These are phyloP conservation scores for Mycothermus thermophilus DNA, from an alignment of 495 filamentous ascomycete genomes.

Conservation along the genomic window DNA sequence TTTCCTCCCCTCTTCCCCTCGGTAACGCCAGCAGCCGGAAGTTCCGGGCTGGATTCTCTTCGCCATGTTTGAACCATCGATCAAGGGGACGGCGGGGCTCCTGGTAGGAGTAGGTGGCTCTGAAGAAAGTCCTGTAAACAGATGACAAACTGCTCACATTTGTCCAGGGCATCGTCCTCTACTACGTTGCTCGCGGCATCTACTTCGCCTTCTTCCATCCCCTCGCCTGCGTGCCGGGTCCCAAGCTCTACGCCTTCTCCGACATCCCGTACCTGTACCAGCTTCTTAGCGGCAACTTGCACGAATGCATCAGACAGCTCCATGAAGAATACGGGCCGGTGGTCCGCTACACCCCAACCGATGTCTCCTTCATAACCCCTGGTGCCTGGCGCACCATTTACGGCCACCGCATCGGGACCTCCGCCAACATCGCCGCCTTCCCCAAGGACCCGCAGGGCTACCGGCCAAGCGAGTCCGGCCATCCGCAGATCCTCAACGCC, in stretches of 20 bases:
- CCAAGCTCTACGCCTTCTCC: constrained; percentile 1
- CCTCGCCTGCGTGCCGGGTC: not conserved
- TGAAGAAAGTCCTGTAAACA: no score
- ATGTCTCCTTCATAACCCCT: constrained; percentile 39
- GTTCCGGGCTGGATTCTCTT: no score
- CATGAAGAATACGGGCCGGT: constrained; percentile 39
- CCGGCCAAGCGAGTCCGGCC: not conserved
- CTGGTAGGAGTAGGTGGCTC: no score
- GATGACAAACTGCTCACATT: not conserved
- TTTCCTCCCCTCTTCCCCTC: no score
- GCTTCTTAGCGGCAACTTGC: not conserved
- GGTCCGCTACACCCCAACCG: constrained; percentile 40
- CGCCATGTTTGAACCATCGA: no score
- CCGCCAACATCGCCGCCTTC: constrained; percentile 13
- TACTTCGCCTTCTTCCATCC: constrained; percentile 1
- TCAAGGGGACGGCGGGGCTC: no score
- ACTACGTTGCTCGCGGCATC: not conserved
- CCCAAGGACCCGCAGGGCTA: constrained; percentile 22
- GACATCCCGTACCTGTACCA: constrained; percentile 1
- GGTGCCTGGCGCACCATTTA: constrained; percentile 47
- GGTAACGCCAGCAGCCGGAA: no score
- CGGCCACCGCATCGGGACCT: constrained; percentile 27
- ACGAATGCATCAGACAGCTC: constrained; percentile 11
- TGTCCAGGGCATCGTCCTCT: not conserved
- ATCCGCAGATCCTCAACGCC: constrained; percentile 12